phyloP scores from a whole-genome alignment of 2,329 filamentous ascomycete genomes.

The Nothophaeocryptopus gaeumannii region DNA sequence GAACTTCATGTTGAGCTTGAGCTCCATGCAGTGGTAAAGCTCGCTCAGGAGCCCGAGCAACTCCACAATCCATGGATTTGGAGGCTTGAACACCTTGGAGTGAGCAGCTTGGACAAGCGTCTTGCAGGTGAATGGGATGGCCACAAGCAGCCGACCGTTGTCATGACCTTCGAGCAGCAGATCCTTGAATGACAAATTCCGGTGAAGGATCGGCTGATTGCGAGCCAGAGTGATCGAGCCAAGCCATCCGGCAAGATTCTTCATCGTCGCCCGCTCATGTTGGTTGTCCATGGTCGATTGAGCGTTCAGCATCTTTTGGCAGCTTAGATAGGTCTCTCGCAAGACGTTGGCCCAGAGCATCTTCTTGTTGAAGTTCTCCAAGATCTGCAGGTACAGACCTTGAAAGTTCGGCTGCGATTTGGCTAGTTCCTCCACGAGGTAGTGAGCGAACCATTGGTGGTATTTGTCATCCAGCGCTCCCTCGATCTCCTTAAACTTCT shows the following conservation, averaged over 20 bases:
- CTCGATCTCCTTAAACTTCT: slow-evolving; percentile 78
- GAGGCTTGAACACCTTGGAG: slow-evolving; percentile 86
- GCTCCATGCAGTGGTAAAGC: slow-evolving; percentile 84
- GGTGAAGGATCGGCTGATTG: slow-evolving; percentile 92
- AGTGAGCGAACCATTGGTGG: slow-evolving; percentile 94
- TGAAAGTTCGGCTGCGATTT: slow-evolving; percentile 98
- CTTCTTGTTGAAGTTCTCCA: slow-evolving; percentile 77
- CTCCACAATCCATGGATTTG: slow-evolving; percentile 98
- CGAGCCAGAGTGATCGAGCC: slow-evolving; percentile 88
- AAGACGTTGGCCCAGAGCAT: slow-evolving; percentile 84
- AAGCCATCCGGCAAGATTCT: slow-evolving; percentile 91
- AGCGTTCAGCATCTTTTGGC: slow-evolving; percentile 82
- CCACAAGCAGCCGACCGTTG: slow-evolving; percentile 83
- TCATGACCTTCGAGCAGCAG: slow-evolving; percentile 90
- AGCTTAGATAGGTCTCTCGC: slow-evolving; percentile 84
- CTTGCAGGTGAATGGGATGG: slow-evolving; percentile 97
- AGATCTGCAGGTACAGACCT: slow-evolving; percentile 82
- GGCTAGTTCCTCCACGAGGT: slow-evolving; percentile 91
- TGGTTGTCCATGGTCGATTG: slow-evolving; percentile 81
- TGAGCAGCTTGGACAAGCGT: slow-evolving; percentile 79
- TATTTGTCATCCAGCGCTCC: slow-evolving; percentile 75
- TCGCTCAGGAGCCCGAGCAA: slow-evolving; percentile 89
- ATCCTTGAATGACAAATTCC: slow-evolving; percentile 96
- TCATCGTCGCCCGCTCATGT: slow-evolving; percentile 81
- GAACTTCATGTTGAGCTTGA: slow-evolving; percentile 96